These are phyloP conservation scores for Colletotrichum tofieldiae DNA, from an alignment of 2,329 filamentous ascomycete species.

Conservation along the genomic window DNA sequence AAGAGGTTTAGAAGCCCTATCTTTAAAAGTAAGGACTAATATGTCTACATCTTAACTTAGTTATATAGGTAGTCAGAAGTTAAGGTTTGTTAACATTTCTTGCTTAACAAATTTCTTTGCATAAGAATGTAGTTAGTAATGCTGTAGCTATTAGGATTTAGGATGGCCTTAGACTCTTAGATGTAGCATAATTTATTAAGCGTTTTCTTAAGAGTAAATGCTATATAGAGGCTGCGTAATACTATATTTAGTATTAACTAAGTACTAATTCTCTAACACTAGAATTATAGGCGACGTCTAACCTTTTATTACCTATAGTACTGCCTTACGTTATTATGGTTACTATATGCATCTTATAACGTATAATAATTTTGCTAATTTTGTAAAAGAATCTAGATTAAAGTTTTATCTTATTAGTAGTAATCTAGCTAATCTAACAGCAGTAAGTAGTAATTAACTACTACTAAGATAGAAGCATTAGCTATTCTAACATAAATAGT, in stretches of 20 bases:
- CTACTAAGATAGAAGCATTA: too few species aligned
- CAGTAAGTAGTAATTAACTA: conserved; percentile 48
- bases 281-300: conserved; percentile 60
- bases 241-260: too few species aligned
- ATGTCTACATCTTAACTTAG: conserved; percentile 30
- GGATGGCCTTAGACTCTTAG: too few species aligned
- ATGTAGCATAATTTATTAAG: too few species aligned
- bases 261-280: neutral
- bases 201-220: too few species aligned
- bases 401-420: conserved; percentile 70
- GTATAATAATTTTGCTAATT: conserved; percentile 64
- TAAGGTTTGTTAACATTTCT: conserved; percentile 8
- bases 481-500: neutral
- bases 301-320: conserved; percentile 64
- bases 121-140: too few species aligned
- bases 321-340: conserved; percentile 56
- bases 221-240: too few species aligned
- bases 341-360: conserved; percentile 63
- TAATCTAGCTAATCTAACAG: conserved; percentile 60
- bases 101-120: neutral
- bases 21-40: neutral
- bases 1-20: too few species aligned
- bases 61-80: conserved; percentile 41
- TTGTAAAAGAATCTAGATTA: conserved; percentile 62
- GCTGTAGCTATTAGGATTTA: too few species aligned